Base-by-base conservation (phyloP, 352 stramenopile genomes). In the Pythium aquatile region DNA sequence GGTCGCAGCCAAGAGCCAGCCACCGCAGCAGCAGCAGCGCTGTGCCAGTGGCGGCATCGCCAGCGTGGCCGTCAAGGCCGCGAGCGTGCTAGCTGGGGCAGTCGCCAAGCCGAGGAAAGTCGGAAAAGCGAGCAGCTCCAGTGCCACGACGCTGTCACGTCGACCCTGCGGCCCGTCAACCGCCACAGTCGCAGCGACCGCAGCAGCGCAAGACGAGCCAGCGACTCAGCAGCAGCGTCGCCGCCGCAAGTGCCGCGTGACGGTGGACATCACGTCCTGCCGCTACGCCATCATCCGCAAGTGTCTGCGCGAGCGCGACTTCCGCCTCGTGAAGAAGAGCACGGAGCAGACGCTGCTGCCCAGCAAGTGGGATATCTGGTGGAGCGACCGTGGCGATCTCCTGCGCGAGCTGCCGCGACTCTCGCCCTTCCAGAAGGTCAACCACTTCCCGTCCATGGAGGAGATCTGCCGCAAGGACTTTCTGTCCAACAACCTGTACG, bases 381-480 rank as follows among this genome's bases (percentile, higher is more conserved):
- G 75, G 75, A 77, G 67, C 58, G 75, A 83, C 40, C 75, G 75
- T 32, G 75, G 75, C 37, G 72, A 83, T 44, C 46, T 79, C 53
- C 70, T 83, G 40, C 73, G 68, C 2, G 67, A 79, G 10, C 63
- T 78, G 56, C 75, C 69, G 49, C 66, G 75, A 2, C 70, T 83
- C n/a, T 72, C 65, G 33, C 58, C 75, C 2, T 83, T 83, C 58
- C 75, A 83, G 58, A 83, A 83, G 55, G 60, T 83, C 24, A 83
- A 83, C 63, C 75, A 83, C 55, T 83, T 83, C 37, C 75, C 75
- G n/a, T 77, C 72, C 46, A 83, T 83, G 75, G 72, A 83, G 54
- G 75, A 83, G 65, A 83, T 83, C 63, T 83, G 75, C 54, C 72
- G 75, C 66, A 83, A 83, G 32, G 75, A 83, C 59, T 83, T 83